Base-by-base conservation (phyloP, 176 grass and related monocot species). In the Chloris gayana region DNA sequence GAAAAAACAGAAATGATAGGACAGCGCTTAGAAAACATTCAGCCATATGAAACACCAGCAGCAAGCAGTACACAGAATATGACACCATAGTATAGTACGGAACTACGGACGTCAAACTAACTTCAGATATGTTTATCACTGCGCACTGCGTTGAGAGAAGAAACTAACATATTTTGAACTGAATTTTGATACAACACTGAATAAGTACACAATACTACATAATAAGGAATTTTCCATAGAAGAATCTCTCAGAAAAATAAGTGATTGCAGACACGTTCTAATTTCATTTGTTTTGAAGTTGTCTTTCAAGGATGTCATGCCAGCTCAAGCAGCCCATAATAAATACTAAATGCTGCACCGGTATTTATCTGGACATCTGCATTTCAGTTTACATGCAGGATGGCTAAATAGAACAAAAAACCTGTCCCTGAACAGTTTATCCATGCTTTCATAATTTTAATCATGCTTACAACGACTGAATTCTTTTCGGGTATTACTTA, bases 11-110 rank as follows among this genome's bases (percentile, higher is more conserved):
- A 14, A 53, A 79, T 10, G 3, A 70, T 58, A 77, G 51, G 18
- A 53, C 33, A 75, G 47, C 5, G 21, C 45, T 69, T 56, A 37
- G 49, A 67, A 72, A 33, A 75, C 34, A 75, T 74, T 67, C 72
- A 81, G 17, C 56, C 67, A 59, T 59, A 67, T 63, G 50, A 17
- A 62, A 59, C 64, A 79, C 6, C 41, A 67, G 34, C 71, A 75
- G 33, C 37, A 15, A 4, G 26, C 53, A 59, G 53, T 30, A 26
- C 32, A 79, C n/a, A 32, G 14, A 46, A 67, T 21, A 56, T 67
- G 64, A 46, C 38, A 80, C 33, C 32, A 75, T 38, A 63, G 42
- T 50, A 53, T 17, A 84, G n/a, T n/a, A n/a, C n/a, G n/a, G n/a
- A n/a, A n/a, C n/a, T n/a, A n/a, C n/a, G n/a, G 62, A 72, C 14